Base-by-base conservation (phyloP, 2,329 filamentous ascomycete species). In the Penicillium rolfsii region DNA sequence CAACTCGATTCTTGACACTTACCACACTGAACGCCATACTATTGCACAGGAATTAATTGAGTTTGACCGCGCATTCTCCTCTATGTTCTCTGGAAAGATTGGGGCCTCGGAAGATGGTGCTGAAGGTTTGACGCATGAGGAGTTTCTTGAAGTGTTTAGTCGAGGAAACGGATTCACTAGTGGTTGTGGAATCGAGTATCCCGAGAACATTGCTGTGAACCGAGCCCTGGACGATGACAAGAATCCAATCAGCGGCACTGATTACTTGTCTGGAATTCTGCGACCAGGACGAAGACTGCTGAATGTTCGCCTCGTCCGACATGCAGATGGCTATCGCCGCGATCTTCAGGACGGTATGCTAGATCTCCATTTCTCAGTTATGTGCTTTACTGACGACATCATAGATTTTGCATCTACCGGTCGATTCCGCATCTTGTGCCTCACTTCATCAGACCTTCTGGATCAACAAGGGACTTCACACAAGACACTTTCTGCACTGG, bases 1-100 rank as follows among this genome's bases (percentile, higher is more conserved):
- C 0, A 71, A 74, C 36, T 49, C 69, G 1, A 59, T 78, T 22
- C 67, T 79, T 4, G 72, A 76, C 50, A 77, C 76, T 28, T 79
- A 78, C 50, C 70, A 78, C 46, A 62, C 53, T 0, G 77, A 79
- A 58, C 73, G 77, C 3, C 71, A 75, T 46, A 74, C 69, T 0
- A 72, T 78, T 22, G 77, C 76, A 6, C 69, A 75, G 24, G 65
- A 79, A 53, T 67, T 79, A 0, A 77, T 79, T 30, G 72, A 74
- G 16, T 79, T 79, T 36, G 78, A 80, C 59, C 73, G 72, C 16
- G 68, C 67, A 5, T 77, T 78, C 38, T 77, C 77, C 0, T 74
- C 72, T 19, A 74, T 78, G 71, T 78, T 78, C 60, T 77, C 76
- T 0, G 75, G 75, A n/a, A 75, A 76, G 61, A 75, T 78, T 28